phyloP scores from a whole-genome alignment of 352 stramenopile genomes.

The Lagenidium giganteum region DNA sequence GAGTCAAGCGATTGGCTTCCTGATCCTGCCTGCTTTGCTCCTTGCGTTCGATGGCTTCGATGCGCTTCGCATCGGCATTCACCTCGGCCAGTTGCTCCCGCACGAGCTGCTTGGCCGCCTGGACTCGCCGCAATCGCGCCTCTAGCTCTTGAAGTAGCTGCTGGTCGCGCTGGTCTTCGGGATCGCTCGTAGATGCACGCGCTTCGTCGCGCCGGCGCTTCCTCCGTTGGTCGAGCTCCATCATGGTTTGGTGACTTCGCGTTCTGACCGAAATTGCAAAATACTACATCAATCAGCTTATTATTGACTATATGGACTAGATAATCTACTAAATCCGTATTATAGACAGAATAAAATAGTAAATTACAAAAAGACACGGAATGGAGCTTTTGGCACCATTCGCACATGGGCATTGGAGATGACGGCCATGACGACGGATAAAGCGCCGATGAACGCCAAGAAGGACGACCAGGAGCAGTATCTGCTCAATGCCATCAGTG shows the following conservation, averaged over 20 bases:
- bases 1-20: constrained; percentile 29
- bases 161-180: constrained; percentile 4
- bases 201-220: background rate
- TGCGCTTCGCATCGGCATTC: constrained; percentile 13
- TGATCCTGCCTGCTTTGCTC: constrained; percentile 12
- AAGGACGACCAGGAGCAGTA: no score
- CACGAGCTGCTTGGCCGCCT: constrained; percentile 31
- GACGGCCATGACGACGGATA: no score
- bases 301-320: no score
- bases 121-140: constrained; percentile 38
- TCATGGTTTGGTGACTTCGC: no score
- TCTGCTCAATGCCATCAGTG: constrained; percentile 38
- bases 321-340: no score
- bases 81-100: constrained; percentile 33
- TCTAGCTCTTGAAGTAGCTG: constrained; percentile 23
- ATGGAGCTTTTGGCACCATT: no score
- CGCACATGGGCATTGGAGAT: no score
- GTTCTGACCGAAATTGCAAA: no score
- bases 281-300: no score
- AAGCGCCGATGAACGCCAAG: no score
- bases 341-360: no score
- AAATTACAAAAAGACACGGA: no score
- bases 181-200: background rate
- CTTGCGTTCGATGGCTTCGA: constrained; percentile 15
- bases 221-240: background rate